Conservation (phyloP, 257 asterid genomes). For the Solanum pinnatisectum region DNA sequence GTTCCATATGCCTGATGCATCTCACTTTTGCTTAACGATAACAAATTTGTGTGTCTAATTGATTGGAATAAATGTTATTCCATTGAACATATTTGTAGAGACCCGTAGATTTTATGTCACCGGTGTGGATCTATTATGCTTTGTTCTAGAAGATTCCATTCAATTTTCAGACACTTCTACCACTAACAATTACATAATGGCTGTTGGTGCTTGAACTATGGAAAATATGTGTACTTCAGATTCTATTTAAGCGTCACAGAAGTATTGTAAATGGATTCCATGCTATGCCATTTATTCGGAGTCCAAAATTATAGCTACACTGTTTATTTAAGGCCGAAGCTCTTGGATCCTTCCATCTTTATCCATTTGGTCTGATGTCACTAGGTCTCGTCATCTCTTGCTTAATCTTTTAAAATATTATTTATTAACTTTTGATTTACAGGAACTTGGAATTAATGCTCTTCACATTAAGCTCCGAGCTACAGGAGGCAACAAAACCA, state of each 20-base stretch:
- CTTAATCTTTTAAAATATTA: not conserved
- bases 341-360: not conserved
- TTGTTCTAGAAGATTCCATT: not conserved
- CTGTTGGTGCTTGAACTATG: not conserved
- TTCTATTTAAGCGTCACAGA: not conserved
- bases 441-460: slow-evolving; percentile 83
- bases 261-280: not conserved
- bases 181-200: not conserved
- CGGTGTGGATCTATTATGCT: not conserved
- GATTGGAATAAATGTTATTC: not conserved
- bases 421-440: not conserved
- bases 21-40: not conserved
- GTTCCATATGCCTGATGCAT: not conserved
- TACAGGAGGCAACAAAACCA: slow-evolving; percentile 89
- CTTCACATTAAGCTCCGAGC: slow-evolving; percentile 90
- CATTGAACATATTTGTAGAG: not conserved
- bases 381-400: not conserved
- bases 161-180: not conserved
- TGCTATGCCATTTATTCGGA: not conserved
- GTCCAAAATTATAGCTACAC: no score
- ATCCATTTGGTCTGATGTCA: not conserved
- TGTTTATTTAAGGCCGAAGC: not conserved
- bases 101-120: not conserved
- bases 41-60: not conserved
- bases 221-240: not conserved